These are phyloP conservation scores for Mycena latifolia DNA, from an alignment of 768 basidiomycete species.

Conservation along the genomic window DNA sequence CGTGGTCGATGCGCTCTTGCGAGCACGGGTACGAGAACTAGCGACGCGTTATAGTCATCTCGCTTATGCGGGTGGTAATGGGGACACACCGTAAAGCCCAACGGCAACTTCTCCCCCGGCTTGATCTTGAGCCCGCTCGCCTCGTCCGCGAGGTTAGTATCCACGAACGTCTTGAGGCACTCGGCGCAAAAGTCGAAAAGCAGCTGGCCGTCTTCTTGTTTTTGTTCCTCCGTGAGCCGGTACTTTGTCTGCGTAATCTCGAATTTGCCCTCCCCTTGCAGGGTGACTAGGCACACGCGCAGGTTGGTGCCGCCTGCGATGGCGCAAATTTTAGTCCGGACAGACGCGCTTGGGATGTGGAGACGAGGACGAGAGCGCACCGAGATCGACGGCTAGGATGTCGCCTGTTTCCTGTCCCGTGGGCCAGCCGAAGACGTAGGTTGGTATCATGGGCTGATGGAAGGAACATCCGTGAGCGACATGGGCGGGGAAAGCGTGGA, in stretches of 20 bases:
- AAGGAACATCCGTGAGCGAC: neutral
- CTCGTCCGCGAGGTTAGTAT: constrained; percentile 71
- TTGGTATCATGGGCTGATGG: constrained; percentile 92
- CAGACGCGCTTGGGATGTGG: neutral
- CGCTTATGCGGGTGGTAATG: too few relatives aligned
- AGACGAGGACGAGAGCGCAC: constrained; percentile 54
- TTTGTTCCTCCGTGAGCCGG: constrained; percentile 96
- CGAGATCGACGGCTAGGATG: constrained; percentile 91
- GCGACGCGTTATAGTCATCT: too few relatives aligned
- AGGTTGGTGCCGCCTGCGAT: constrained; percentile 90
- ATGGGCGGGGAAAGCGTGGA: too few relatives aligned
- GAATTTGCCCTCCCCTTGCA: constrained; percentile 95
- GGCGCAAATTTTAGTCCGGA: neutral
- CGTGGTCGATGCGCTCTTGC: constrained; percentile 93
- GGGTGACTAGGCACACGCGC: constrained; percentile 96
- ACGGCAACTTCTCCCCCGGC: constrained; percentile 73
- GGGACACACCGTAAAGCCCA: constrained; percentile 95
- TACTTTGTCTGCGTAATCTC: constrained; percentile 99
- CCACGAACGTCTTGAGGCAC: constrained; percentile 90
- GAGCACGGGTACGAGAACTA: constrained; percentile 96
- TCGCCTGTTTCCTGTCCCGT: constrained; percentile 90
- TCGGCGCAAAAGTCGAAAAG: constrained; percentile 98
- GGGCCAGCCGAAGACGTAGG: constrained; percentile 97
- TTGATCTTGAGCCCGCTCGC: constrained; percentile 61
- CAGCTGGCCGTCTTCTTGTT: constrained; percentile 95